These are phyloP conservation scores for Pezicula carpinea DNA, from an alignment of 2,329 filamentous ascomycete genomes.

Conservation along the genomic window DNA sequence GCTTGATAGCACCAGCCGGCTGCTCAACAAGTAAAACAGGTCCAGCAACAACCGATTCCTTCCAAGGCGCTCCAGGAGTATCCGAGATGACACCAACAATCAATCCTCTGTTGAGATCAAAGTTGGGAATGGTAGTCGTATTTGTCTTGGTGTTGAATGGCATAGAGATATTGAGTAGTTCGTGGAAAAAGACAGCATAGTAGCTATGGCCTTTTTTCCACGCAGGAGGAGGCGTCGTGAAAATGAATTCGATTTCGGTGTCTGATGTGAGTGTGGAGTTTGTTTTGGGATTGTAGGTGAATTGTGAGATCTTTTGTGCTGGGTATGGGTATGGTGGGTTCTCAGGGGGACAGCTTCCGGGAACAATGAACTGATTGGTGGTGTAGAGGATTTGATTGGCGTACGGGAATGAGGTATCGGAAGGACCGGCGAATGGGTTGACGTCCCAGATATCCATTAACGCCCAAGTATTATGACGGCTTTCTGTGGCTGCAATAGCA, in stretches of 20 bases:
- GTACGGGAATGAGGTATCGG: constrained; percentile 37
- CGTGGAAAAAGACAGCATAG: constrained; percentile 39
- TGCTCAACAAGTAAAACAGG: constrained; percentile 34
- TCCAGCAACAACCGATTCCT: constrained; percentile 34
- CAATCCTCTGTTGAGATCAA: constrained; percentile 32
- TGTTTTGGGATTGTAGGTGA: constrained; percentile 22
- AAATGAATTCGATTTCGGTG: constrained; percentile 28
- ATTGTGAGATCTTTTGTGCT: constrained; percentile 30
- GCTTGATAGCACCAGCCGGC: constrained; percentile 22
- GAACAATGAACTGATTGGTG: constrained; percentile 30
- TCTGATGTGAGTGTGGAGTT: constrained; percentile 28
- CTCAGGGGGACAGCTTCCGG: constrained; percentile 29
- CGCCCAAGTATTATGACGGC: constrained; percentile 36
- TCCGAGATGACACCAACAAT: constrained; percentile 33
- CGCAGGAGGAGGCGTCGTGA: constrained; percentile 25
- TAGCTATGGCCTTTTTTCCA: constrained; percentile 26
- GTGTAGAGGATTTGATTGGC: constrained; percentile 36
- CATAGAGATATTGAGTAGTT: constrained; percentile 30
- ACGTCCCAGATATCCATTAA: constrained; percentile 36
- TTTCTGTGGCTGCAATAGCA: constrained; percentile 33
- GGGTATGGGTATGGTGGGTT: constrained; percentile 35
- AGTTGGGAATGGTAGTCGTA: constrained; percentile 31
- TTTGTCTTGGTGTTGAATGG: constrained; percentile 31
- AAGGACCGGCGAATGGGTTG: constrained; percentile 36
- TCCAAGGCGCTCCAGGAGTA: constrained; percentile 30